These are phyloP conservation scores for Pouteria glomerata DNA, from an alignment of 148 eudicot genomes.

Conservation along the genomic window DNA sequence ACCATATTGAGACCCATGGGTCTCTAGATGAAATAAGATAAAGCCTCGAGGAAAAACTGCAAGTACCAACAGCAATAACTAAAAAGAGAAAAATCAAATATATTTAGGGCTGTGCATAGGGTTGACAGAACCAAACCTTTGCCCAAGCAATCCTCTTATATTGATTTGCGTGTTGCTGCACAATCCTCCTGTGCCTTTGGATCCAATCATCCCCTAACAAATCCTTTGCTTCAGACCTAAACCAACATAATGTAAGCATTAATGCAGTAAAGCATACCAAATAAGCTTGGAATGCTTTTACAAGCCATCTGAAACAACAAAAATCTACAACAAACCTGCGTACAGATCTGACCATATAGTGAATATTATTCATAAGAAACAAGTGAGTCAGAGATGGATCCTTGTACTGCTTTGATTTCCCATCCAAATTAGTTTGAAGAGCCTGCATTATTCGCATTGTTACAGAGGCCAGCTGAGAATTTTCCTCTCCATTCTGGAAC, in stretches of 20 bases:
- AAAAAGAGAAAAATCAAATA: slow-evolving; percentile 6
- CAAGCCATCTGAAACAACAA: neutral
- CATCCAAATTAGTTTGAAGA: slow-evolving; percentile 92
- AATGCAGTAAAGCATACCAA: neutral
- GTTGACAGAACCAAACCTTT: slow-evolving; percentile 45
- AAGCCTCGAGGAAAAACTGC: neutral
- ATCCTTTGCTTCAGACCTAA: slow-evolving; percentile 93
- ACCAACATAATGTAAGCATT: slow-evolving; percentile 8
- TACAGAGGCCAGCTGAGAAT: slow-evolving; percentile 75
- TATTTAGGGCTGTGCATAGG: neutral
- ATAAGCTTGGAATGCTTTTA: neutral
- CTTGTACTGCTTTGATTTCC: slow-evolving; percentile 90
- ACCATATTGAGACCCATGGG: neutral
- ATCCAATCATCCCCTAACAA: slow-evolving; percentile 98
- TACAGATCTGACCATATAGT: slow-evolving; percentile 94
- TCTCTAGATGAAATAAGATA: neutral
- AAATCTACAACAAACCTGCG: slow-evolving; percentile 59
- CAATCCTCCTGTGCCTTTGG: slow-evolving; percentile 92
- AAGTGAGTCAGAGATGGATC: slow-evolving; percentile 84
- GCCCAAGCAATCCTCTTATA: slow-evolving; percentile 97
- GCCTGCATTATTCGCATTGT: slow-evolving; percentile 99
- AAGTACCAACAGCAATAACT: neutral
- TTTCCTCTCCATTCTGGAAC: slow-evolving; percentile 60
- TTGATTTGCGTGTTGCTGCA: slow-evolving; percentile 97
- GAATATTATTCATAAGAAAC: slow-evolving; percentile 96